phyloP scores from a whole-genome alignment of 495 filamentous ascomycete species.

The Aspergillus cristatus region DNA sequence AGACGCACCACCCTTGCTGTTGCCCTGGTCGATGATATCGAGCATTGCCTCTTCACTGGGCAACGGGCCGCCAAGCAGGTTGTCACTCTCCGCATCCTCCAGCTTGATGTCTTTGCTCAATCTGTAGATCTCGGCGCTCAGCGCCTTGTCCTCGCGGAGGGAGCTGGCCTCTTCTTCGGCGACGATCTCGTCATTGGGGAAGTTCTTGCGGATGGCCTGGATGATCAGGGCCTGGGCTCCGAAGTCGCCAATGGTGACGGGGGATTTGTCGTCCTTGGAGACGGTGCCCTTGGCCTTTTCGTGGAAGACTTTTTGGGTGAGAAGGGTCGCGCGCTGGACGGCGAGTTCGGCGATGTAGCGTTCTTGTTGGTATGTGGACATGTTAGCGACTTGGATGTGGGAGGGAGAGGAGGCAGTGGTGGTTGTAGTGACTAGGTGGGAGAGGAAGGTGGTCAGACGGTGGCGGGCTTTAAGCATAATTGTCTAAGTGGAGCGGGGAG shows the following conservation, averaged over 20 bases:
- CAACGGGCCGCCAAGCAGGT: constrained; percentile 63
- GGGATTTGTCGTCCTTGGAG: constrained; percentile 88
- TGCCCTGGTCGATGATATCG: constrained; percentile 73
- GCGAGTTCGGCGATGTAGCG: constrained; percentile 81
- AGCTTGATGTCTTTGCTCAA: constrained; percentile 64
- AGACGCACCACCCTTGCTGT: constrained; percentile 64
- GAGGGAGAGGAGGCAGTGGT: constrained; percentile 10
- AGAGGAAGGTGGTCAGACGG: constrained; percentile 31
- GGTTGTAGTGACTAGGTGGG: constrained; percentile 16
- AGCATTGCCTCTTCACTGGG: constrained; percentile 67
- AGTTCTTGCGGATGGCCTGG: constrained; percentile 74
- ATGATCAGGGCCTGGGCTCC: constrained; percentile 97
- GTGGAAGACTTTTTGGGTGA: constrained; percentile 91
- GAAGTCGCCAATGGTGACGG: constrained; percentile 96
- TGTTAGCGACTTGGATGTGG: constrained; percentile 25
- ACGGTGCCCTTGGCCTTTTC: constrained; percentile 87
- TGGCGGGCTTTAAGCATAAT: constrained; percentile 36
- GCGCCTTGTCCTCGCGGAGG: constrained; percentile 55
- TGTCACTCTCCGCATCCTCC: constrained; percentile 55
- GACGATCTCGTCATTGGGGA: constrained; percentile 84
- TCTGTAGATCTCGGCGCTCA: constrained; percentile 72
- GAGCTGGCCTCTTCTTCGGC: constrained; percentile 86
- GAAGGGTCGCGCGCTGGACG: constrained; percentile 76
- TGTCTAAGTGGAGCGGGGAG: constrained; percentile 36
- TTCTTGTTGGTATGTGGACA: constrained; percentile 67